These are phyloP conservation scores for Acer yangbiense DNA, from an alignment of 345 rosid species.

Conservation along the genomic window DNA sequence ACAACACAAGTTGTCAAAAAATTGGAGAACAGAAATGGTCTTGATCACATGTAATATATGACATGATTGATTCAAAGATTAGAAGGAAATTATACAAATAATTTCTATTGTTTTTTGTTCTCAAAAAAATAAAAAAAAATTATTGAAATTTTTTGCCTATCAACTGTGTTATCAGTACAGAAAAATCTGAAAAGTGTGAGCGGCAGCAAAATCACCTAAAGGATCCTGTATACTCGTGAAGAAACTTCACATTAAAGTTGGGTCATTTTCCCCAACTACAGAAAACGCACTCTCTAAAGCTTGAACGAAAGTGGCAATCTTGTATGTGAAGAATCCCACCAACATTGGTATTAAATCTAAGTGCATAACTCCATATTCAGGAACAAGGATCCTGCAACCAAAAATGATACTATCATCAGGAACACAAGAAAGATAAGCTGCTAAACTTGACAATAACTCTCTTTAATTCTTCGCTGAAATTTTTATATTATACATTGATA, in stretches of 20 bases:
- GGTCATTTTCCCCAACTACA: constrained; percentile 35
- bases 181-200: too few species aligned
- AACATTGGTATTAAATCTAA: constrained; percentile 87
- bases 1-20: not conserved
- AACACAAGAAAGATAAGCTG: not conserved
- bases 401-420: constrained; percentile 16
- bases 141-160: too few species aligned
- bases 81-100: too few species aligned
- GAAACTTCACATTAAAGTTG: constrained; percentile 15
- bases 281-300: constrained; percentile 74
- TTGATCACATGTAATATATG: not conserved
- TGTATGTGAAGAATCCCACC: constrained; percentile 93
- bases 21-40: not conserved
- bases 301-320: constrained; percentile 87
- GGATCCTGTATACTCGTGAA: constrained; percentile 2
- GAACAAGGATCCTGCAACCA: constrained; percentile 74
- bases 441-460: not conserved
- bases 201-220: constrained; percentile 7
- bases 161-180: not conserved
- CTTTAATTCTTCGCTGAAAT: not conserved
- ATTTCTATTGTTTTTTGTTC: too few species aligned
- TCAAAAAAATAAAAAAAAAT: too few species aligned
- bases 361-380: constrained; percentile 74
- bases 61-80: not conserved
- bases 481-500: not conserved